phyloP scores from a whole-genome alignment of 2,329 filamentous ascomycete species.

The Leptosphaerulina australis region DNA sequence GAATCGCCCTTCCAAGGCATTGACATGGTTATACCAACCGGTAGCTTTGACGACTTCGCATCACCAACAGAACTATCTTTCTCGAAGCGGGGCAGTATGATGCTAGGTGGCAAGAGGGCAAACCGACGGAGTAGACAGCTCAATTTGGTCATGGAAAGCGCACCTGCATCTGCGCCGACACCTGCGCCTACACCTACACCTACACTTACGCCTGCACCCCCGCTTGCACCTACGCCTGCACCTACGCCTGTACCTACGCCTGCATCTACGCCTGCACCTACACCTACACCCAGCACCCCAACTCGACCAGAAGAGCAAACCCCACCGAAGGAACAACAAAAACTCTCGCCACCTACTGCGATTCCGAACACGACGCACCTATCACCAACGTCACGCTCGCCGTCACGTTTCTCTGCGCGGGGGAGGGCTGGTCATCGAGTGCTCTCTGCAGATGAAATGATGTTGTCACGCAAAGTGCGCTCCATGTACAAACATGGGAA shows the following conservation, averaged over 20 bases:
- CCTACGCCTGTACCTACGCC: constrained; percentile 22
- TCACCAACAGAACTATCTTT: constrained; percentile 61
- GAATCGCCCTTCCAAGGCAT: constrained; percentile 54
- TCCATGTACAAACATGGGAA: constrained; percentile 69
- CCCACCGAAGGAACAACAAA: constrained; percentile 23
- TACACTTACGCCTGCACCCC: constrained; percentile 16
- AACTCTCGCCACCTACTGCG: constrained; percentile 34
- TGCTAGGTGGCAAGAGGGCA: constrained; percentile 61
- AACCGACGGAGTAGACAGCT: constrained; percentile 45
- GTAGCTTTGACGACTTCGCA: constrained; percentile 59
- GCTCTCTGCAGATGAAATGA: constrained; percentile 68
- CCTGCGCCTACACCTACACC: constrained; percentile 22
- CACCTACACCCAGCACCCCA: constrained; percentile 16
- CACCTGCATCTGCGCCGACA: constrained; percentile 23
- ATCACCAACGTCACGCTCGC: constrained; percentile 43
- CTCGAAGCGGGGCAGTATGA: constrained; percentile 65
- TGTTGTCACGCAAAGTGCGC: constrained; percentile 66
- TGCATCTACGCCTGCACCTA: constrained; percentile 25
- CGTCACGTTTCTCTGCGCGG: constrained; percentile 46
- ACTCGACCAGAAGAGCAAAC: constrained; percentile 16
- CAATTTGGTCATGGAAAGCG: constrained; percentile 29
- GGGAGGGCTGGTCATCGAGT: constrained; percentile 53
- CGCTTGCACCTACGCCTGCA: constrained; percentile 10
- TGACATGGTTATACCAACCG: constrained; percentile 61
- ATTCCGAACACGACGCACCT: constrained; percentile 32